Percentiles rank a stretch among this genome's conserved stretches.
phyloP scores from a whole-genome alignment of 495 filamentous ascomycete species.

The Aspergillus avenaceus region DNA sequence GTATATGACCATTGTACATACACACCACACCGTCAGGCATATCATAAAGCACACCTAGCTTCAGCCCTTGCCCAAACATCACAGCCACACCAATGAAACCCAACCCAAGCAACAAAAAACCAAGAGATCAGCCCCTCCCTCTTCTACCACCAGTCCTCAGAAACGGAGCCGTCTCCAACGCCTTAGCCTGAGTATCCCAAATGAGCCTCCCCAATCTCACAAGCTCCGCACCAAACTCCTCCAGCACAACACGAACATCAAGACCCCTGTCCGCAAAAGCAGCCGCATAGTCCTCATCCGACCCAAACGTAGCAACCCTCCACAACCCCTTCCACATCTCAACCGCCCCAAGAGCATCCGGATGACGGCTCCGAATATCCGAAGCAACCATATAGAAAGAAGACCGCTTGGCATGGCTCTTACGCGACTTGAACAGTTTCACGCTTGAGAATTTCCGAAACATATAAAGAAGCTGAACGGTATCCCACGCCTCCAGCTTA shows the following conservation, averaged over 20 bases:
- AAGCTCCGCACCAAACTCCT: conserved; percentile 37
- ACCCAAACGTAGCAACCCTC: conserved; percentile 42
- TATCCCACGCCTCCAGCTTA: conserved; percentile 40
- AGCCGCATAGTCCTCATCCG: conserved; percentile 13
- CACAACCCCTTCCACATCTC: conserved; percentile 39
- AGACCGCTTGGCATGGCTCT: conserved; percentile 35
- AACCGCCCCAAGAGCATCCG: conserved; percentile 33
- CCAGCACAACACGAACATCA: conserved; percentile 28
- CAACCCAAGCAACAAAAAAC: no score
- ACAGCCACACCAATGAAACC: no score
- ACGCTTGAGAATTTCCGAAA: conserved; percentile 45
- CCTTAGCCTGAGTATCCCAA: conserved; percentile 41
- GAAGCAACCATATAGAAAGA: conserved; percentile 57
- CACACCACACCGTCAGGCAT: no score
- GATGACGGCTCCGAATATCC: conserved; percentile 30
- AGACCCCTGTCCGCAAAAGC: conserved; percentile 7
- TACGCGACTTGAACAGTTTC: conserved; percentile 44
- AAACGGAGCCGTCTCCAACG: conserved; percentile 34
- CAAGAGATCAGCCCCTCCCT: neutral
- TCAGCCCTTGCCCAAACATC: no score
- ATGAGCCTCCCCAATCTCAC: conserved; percentile 28
- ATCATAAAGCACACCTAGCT: no score
- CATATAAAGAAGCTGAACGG: conserved; percentile 32
- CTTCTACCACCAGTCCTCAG: neutral
- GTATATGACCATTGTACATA: no score